These are phyloP conservation scores for Chlamydomonas asymmetrica DNA, from an alignment of 139 green algal species.

Conservation along the genomic window DNA sequence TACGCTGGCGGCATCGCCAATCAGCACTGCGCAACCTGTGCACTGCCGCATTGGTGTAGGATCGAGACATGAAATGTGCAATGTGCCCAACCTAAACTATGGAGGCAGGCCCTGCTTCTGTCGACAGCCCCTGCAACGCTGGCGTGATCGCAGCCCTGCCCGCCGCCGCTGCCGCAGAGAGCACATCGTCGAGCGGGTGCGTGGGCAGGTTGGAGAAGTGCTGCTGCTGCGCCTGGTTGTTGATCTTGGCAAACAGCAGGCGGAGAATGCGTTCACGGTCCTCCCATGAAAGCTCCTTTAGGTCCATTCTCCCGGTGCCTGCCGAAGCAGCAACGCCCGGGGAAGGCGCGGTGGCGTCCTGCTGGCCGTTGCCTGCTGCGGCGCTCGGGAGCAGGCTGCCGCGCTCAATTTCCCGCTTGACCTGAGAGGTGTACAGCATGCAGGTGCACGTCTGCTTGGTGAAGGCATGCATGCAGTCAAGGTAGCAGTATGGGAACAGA, in stretches of 20 bases:
- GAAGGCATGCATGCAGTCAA: background rate
- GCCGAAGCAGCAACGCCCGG: background rate
- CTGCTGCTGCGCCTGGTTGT: conserved; percentile 57
- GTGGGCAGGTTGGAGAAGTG: conserved; percentile 51
- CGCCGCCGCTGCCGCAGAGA: no score
- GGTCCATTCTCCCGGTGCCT: conserved; percentile 49
- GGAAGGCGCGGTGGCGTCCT: background rate
- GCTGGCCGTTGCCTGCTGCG: background rate
- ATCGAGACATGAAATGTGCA: no score
- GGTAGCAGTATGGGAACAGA: no score
- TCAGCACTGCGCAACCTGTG: no score
- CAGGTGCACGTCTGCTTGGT: background rate
- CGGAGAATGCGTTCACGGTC: conserved; percentile 83
- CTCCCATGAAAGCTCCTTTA: conserved; percentile 79
- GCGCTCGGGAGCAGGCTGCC: conserved; percentile 23
- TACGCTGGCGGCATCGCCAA: no score
- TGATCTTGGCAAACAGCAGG: conserved; percentile 86
- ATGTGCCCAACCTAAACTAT: no score
- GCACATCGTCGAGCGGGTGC: no score
- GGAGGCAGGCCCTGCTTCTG: no score
- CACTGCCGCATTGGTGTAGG: no score
- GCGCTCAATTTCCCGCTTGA: conserved; percentile 40
- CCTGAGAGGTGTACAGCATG: background rate
- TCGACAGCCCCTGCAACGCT: no score
- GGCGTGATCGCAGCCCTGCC: no score